Conservation (phyloP, 371 early-diverging fungal species). For the Actinomortierella ambigua region DNA sequence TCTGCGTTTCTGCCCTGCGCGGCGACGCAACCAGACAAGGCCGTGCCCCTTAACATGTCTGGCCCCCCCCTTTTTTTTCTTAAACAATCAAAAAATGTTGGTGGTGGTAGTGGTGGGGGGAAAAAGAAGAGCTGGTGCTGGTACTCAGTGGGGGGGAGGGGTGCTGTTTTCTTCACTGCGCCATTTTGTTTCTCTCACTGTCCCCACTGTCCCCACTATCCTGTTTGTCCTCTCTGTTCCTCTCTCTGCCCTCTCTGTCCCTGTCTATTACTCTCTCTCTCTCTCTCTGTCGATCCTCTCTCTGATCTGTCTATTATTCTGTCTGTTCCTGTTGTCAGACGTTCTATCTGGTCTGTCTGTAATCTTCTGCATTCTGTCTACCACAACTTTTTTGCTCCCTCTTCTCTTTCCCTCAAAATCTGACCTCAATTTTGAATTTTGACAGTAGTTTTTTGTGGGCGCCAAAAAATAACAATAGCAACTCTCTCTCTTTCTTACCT, state of each 20-base stretch:
- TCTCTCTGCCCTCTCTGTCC: not conserved
- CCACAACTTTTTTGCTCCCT: slow-evolving; percentile 23
- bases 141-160: not conserved
- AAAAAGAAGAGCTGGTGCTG: not conserved
- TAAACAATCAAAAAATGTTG: no score
- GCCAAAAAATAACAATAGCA: not conserved
- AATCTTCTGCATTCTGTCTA: slow-evolving; percentile 12
- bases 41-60: no score
- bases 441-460: no score
- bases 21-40: no score
- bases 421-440: no score
- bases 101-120: no score
- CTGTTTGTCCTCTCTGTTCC: not conserved
- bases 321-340: slow-evolving; percentile 9
- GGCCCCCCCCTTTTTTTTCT: no score
- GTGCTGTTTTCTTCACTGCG: not conserved
- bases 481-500: no score
- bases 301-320: slow-evolving; percentile 19
- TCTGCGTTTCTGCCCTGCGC: no score
- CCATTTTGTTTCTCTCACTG: not conserved
- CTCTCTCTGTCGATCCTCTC: slow-evolving; percentile 10
- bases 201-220: not conserved
- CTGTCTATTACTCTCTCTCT: slow-evolving; percentile 10
- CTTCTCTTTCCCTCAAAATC: slow-evolving; percentile 33
- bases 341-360: slow-evolving; percentile 7